Evolutionary conservation across 768 basidiomycete genomes (phyloP), one percentile per base, ranked within the genome.

Genomic region (Collybiopsis confluens): DNA sequence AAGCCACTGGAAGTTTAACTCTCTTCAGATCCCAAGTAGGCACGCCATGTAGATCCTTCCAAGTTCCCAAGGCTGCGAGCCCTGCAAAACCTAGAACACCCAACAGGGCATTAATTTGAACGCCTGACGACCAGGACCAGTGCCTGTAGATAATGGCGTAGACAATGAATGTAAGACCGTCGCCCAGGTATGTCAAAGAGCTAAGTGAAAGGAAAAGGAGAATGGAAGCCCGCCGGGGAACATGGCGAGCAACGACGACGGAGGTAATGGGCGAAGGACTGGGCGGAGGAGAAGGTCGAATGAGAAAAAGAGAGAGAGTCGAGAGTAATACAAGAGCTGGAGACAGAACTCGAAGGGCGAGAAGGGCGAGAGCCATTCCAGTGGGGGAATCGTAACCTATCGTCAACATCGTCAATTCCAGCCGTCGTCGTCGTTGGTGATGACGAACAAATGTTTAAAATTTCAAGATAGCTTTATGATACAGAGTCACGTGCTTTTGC

Each of bases 191-290:
- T 15, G 87, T 84, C 47, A 86, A 66, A n/a, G 88, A 79, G 21
- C 78, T 65, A 50, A 93, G 71, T 46, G 86, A 81, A 44, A 95
- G 75, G 56, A 91, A 72, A 40, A 77, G 66, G 44, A 94, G 76
- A 64, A 98, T 92, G 56, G 85, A 69, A 38, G 79, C 78, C 55
- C 88, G 82, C 64, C 94, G 86, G 38, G 93, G 92, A 49, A 85
- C 75, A 56, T 79, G 75, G 54, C 77, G 79, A 52, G 85, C 79
- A 64, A 91, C 82, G 68, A 92, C 82, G 66, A 92, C 89, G 49
- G 85, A 71, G 36, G 83, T 89, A 64, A 92, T 91, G 59, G 82
- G 82, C 40, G 85, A 86, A 30, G 78, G 70, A 20, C 72, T 80
- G 2, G 66, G 68, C 18, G 72, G 68, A 7, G 59, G 62, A 1